Percentiles rank a stretch among this genome's conserved stretches.
phyloP scores from a whole-genome alignment of 257 asterid genomes.

The Ajuga chamaepitys region DNA sequence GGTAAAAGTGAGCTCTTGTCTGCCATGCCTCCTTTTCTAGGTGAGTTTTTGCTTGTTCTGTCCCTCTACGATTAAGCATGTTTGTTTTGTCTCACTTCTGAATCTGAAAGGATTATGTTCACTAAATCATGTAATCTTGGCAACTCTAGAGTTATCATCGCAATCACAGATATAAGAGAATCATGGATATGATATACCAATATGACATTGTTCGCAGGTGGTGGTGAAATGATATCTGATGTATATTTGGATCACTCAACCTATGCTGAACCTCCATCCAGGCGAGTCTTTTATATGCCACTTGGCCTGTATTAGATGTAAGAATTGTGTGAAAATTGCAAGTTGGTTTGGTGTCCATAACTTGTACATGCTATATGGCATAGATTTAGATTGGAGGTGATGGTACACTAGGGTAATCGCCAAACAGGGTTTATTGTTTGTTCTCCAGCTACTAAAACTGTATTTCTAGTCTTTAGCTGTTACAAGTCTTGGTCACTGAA shows the following conservation, averaged over 20 bases:
- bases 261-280: conserved; percentile 92
- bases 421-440: not conserved
- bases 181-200: not conserved
- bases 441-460: not conserved
- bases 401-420: not conserved
- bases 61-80: not conserved
- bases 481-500: not conserved
- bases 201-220: conserved; percentile 48
- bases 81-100: conserved; percentile 2
- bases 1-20: conserved; percentile 74
- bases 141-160: not conserved
- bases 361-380: not conserved
- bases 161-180: not conserved
- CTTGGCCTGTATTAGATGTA: conserved; percentile 8
- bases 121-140: not conserved
- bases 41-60: conserved; percentile 27
- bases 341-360: not conserved
- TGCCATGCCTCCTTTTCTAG: conserved; percentile 93
- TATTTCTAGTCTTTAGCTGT: not conserved
- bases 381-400: conserved; percentile 1
- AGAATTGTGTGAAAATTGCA: not conserved
- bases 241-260: conserved; percentile 89
- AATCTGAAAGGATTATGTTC: not conserved
- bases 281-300: conserved; percentile 37
- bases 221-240: conserved; percentile 98